Base-by-base conservation (phyloP, 2,329 filamentous ascomycete genomes). In the Apiospora arundinis region DNA sequence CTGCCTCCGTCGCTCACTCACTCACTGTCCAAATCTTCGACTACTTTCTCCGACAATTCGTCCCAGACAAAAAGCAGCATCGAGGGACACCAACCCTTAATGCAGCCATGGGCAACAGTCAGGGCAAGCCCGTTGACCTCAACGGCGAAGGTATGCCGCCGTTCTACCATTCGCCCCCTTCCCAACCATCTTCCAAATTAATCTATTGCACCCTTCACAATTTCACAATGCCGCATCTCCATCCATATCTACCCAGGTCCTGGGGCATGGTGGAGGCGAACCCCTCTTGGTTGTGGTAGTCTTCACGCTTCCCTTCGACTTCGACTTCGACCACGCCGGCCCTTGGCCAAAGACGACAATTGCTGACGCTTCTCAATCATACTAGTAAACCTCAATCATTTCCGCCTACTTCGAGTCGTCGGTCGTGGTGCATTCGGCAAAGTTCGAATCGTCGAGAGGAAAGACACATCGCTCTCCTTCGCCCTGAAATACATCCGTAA, bases 371-470 rank as follows among this genome's bases (percentile, higher is more conserved):
- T 21, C 42, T 63, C 68, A 71, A 52, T 25, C 72, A 75, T 76
- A 72, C 77, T 69, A 97, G 96, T 97, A 77, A 98, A 95, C 82
- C 91, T 99, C 77, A 98, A 98, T 80, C 96, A 99, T 84, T 99
- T 99, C 83, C 93, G 95, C 76, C 88, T 99, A 70, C 86, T 98
- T 75, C 92, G 96, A 80, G 96, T 99, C 74, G 96, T 99, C 76
- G 96, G 96, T 75, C 97, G 97, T 83, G 96, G 96, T 78, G 96
- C 96, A 71, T 99, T 99, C 86, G 96, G 96, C 79, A 99, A 99
- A 84, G 96, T 99, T 73, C 93, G 96, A 79, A 99, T 99, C 76
- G 96, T 99, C 80, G 96, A 99, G 87, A 91, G 95, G 76, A 98
- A 98, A 84, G 96, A 99, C 81, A 97, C 95, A 1, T 92, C 92